Evolutionary conservation across 2,329 filamentous ascomycete genomes (phyloP).

Genomic region (Penicillium sp.): DNA sequence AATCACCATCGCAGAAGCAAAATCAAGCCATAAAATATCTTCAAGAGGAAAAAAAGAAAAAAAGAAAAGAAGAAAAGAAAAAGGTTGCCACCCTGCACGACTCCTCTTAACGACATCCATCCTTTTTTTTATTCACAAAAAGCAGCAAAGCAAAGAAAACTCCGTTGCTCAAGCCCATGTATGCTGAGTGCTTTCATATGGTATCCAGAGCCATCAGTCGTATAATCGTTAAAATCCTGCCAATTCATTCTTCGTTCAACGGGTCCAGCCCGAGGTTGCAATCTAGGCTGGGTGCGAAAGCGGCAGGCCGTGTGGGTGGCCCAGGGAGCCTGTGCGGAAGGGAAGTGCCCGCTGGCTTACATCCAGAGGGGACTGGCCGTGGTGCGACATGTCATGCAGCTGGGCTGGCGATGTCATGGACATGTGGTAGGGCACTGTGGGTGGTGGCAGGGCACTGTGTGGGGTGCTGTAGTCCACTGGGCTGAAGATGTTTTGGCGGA

Average conservation of each 20-base stretch:
- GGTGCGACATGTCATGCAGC: constrained; percentile 24
- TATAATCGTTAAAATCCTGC: constrained; percentile 23
- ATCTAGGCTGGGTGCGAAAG: constrained; percentile 18
- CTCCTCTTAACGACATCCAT: constrained; percentile 9
- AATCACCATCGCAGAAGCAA: neutral
- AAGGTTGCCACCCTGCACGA: neutral
- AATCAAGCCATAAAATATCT: neutral
- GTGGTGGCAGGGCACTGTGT: constrained; percentile 19
- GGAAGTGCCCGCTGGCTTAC: constrained; percentile 19
- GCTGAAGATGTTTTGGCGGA: constrained; percentile 34
- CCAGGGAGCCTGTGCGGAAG: constrained; percentile 33
- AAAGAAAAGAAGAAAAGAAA: constrained; percentile 2
- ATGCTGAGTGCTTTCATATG: constrained; percentile 17
- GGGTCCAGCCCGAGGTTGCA: constrained; percentile 15
- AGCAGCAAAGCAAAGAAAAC: constrained; percentile 4
- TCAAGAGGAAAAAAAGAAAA: neutral
- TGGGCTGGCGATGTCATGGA: constrained; percentile 23
- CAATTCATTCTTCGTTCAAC: constrained; percentile 4
- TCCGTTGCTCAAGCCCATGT: constrained; percentile 1
- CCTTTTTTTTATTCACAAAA: constrained; percentile 24
- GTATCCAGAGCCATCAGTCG: constrained; percentile 25
- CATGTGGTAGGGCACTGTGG: constrained; percentile 29
- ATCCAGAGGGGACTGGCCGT: constrained; percentile 20
- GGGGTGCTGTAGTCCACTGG: constrained; percentile 29
- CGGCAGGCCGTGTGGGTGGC: constrained; percentile 27